These are phyloP conservation scores for Scytalidium sp. DNA, from an alignment of 2,329 filamentous ascomycete species.

Conservation along the genomic window DNA sequence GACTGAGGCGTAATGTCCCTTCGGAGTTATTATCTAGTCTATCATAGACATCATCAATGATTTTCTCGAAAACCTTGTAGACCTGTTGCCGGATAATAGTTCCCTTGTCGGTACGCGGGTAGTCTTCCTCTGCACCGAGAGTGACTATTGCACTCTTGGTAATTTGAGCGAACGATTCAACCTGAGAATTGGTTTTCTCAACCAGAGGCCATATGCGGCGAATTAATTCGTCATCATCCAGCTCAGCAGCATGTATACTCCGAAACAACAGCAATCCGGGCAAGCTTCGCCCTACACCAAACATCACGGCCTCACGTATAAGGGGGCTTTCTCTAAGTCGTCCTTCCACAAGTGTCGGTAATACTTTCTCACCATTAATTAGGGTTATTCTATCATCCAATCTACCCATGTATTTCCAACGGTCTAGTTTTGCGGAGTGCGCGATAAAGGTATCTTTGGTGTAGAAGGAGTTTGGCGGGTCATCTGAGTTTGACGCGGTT, in stretches of 20 bases:
- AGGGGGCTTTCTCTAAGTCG: slow-evolving; percentile 47
- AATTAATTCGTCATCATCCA: slow-evolving; percentile 42
- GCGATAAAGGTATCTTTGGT: slow-evolving; percentile 33
- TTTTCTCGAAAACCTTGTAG: slow-evolving; percentile 37
- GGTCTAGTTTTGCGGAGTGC: slow-evolving; percentile 33
- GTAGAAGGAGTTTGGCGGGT: neutral
- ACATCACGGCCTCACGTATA: slow-evolving; percentile 53
- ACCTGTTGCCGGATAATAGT: slow-evolving; percentile 47
- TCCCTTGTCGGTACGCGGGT: slow-evolving; percentile 49
- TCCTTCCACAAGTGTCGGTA: slow-evolving; percentile 45
- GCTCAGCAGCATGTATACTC: slow-evolving; percentile 34
- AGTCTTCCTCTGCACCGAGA: slow-evolving; percentile 26
- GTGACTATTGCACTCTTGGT: slow-evolving; percentile 47
- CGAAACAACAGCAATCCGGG: slow-evolving; percentile 52
- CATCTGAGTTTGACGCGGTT: slow-evolving; percentile 2
- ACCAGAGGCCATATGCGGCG: slow-evolving; percentile 46
- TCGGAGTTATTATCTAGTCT: slow-evolving; percentile 18
- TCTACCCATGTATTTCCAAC: slow-evolving; percentile 40
- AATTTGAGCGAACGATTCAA: slow-evolving; percentile 49
- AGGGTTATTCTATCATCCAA: slow-evolving; percentile 31
- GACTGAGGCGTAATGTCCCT: slow-evolving; percentile 14
- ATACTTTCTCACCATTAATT: slow-evolving; percentile 35
- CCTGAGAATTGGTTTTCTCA: slow-evolving; percentile 44
- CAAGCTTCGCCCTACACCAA: slow-evolving; percentile 48
- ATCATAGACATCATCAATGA: slow-evolving; percentile 38